A percentile compares a stretch with the other conserved stretches of the same genome.
These are phyloP conservation scores for Malus fusca DNA, from an alignment of 306 rosid genomes.

Conservation along the genomic window DNA sequence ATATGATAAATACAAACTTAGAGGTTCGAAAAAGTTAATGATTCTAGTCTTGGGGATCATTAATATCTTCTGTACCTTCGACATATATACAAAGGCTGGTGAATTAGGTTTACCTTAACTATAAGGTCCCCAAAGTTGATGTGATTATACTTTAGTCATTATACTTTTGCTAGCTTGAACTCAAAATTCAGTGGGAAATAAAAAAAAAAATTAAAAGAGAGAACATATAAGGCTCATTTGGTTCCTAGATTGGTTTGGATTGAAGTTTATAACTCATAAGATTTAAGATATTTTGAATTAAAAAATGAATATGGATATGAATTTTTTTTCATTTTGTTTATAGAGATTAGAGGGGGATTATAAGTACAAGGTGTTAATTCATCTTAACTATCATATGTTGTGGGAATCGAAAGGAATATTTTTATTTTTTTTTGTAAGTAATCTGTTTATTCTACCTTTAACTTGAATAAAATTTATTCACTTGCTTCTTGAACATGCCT, in stretches of 20 bases:
- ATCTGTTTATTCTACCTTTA: neutral
- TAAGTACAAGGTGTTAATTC: neutral
- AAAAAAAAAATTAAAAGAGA: neutral
- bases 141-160: neutral
- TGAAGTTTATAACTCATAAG: neutral
- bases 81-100: slow-evolving; percentile 7
- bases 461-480: neutral
- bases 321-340: too few species aligned
- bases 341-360: neutral
- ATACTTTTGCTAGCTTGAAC: neutral
- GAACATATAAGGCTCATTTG: neutral
- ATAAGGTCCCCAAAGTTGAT: neutral
- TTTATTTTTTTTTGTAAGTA: too few species aligned
- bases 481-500: neutral
- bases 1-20: neutral
- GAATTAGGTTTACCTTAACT: slow-evolving; percentile 28
- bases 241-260: neutral
- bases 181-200: neutral
- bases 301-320: neutral
- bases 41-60: neutral
- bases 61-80: slow-evolving; percentile 4
- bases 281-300: neutral
- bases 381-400: neutral
- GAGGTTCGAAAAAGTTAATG: neutral
- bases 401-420: neutral